Evolutionary conservation across 257 asterid species (phyloP).

Genomic region (Euphrasia confusa): DNA sequence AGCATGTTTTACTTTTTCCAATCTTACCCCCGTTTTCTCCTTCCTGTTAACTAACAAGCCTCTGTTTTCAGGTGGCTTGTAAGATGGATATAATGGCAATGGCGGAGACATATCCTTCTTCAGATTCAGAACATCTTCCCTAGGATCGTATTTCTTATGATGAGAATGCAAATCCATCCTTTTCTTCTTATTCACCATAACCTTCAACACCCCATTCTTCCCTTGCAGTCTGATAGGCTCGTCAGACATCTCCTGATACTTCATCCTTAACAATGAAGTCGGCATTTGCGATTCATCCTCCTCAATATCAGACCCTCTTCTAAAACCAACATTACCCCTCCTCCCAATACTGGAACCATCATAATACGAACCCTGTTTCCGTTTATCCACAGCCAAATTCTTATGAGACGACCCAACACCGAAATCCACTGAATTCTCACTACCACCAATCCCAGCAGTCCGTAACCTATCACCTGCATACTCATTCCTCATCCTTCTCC

Average conservation of each 20-base stretch:
- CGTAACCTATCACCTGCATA: slow-evolving; percentile 37
- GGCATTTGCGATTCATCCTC: slow-evolving; percentile 60
- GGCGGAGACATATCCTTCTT: slow-evolving; percentile 35
- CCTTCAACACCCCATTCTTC: slow-evolving; percentile 88
- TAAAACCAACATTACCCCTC: slow-evolving; percentile 45
- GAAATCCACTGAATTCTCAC: slow-evolving; percentile 40
- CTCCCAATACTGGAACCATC: slow-evolving; percentile 50
- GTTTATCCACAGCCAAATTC: slow-evolving; percentile 41
- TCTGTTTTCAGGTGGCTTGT: slow-evolving; percentile 40
- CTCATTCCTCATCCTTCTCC: slow-evolving; percentile 45
- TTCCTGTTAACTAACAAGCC: slow-evolving; percentile 28
- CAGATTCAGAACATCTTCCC: slow-evolving; percentile 35
- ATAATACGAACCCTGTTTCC: slow-evolving; percentile 37
- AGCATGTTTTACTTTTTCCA: slow-evolving; percentile 35
- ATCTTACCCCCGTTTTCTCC: slow-evolving; percentile 35
- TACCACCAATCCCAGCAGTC: slow-evolving; percentile 40
- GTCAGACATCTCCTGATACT: slow-evolving; percentile 43
- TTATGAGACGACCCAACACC: slow-evolving; percentile 46
- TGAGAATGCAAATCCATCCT: slow-evolving; percentile 42
- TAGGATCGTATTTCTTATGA: slow-evolving; percentile 31
- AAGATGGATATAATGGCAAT: slow-evolving; percentile 32
- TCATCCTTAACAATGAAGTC: slow-evolving; percentile 51
- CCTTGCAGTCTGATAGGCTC: slow-evolving; percentile 83
- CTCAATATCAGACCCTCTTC: slow-evolving; percentile 36
- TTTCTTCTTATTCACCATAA: slow-evolving; percentile 85